Conservation (phyloP, 495 filamentous ascomycete species). For the Trichoderma orchidacearum region DNA sequence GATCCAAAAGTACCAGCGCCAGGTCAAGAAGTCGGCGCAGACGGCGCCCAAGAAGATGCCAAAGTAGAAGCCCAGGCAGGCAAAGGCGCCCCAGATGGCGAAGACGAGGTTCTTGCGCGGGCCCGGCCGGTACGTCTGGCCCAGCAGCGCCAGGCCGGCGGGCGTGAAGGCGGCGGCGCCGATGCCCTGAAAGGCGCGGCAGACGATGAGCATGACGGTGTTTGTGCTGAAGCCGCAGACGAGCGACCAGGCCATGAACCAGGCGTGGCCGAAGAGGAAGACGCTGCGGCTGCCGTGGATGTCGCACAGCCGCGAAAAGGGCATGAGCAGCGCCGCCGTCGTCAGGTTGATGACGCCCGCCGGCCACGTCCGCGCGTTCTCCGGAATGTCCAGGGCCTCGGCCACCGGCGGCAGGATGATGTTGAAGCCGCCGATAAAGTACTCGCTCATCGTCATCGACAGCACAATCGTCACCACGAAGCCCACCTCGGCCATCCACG, state of each 20-base stretch:
- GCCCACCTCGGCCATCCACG: neutral
- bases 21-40: slow-evolving; percentile 40
- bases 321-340: slow-evolving; percentile 48
- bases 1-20: slow-evolving; percentile 64
- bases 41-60: slow-evolving; percentile 63
- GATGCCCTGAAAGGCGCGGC: slow-evolving; percentile 56
- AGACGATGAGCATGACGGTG: slow-evolving; percentile 52
- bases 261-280: slow-evolving; percentile 46
- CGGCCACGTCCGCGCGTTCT: slow-evolving; percentile 51
- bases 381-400: slow-evolving; percentile 42
- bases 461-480: neutral
- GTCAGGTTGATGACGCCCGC: slow-evolving; percentile 54
- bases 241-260: slow-evolving; percentile 51
- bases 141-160: slow-evolving; percentile 53
- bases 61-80: slow-evolving; percentile 53
- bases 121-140: slow-evolving; percentile 60
- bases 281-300: slow-evolving; percentile 56
- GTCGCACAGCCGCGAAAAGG: slow-evolving; percentile 54
- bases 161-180: slow-evolving; percentile 58
- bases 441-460: slow-evolving; percentile 5
- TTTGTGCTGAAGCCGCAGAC: slow-evolving; percentile 49
- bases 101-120: slow-evolving; percentile 65
- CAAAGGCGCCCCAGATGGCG: slow-evolving; percentile 54
- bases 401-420: slow-evolving; percentile 52
- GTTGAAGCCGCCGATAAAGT: slow-evolving; percentile 51